Conservation (phyloP, 768 basidiomycete species). For the Udeniomyces megalosporus region DNA sequence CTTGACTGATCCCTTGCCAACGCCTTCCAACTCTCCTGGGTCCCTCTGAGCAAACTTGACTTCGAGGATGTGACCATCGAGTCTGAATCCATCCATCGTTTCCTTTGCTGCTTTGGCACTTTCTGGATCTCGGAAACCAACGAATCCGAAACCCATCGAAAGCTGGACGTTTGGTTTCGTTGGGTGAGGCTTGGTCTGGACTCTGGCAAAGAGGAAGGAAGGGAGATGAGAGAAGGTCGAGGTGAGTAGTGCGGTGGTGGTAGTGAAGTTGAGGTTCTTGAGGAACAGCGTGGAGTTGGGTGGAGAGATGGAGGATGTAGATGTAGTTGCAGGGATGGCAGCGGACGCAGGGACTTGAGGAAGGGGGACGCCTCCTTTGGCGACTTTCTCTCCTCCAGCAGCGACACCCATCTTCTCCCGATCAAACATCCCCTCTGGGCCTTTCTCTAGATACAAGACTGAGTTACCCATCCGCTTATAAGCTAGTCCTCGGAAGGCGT, state of each 20-base stretch:
- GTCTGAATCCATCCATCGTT: constrained; percentile 59
- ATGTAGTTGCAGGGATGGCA: not conserved
- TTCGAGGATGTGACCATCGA: constrained; percentile 72
- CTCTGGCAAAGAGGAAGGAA: constrained; percentile 66
- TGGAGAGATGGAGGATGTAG: not conserved
- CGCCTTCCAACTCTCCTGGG: constrained; percentile 37
- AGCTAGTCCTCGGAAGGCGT: constrained; percentile 64
- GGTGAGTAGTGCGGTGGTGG: constrained; percentile 54
- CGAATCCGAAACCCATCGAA: constrained; percentile 93
- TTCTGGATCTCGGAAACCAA: constrained; percentile 66
- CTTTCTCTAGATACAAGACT: constrained; percentile 83
- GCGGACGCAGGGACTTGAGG: not conserved
- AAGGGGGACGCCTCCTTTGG: not conserved
- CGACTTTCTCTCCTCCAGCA: not conserved
- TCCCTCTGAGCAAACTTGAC: constrained; percentile 80
- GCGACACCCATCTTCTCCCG: not conserved
- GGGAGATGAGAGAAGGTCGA: constrained; percentile 58
- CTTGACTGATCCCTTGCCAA: constrained; percentile 28
- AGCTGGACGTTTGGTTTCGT: constrained; percentile 48
- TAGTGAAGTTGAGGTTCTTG: constrained; percentile 91
- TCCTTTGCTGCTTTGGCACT: constrained; percentile 57
- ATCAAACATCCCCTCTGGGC: constrained; percentile 65
- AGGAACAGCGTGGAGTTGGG: constrained; percentile 57
- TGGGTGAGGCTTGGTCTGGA: constrained; percentile 81
- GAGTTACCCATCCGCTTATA: constrained; percentile 80